Conservation (phyloP, 495 filamentous ascomycete genomes). For the Podospora comata region DNA sequence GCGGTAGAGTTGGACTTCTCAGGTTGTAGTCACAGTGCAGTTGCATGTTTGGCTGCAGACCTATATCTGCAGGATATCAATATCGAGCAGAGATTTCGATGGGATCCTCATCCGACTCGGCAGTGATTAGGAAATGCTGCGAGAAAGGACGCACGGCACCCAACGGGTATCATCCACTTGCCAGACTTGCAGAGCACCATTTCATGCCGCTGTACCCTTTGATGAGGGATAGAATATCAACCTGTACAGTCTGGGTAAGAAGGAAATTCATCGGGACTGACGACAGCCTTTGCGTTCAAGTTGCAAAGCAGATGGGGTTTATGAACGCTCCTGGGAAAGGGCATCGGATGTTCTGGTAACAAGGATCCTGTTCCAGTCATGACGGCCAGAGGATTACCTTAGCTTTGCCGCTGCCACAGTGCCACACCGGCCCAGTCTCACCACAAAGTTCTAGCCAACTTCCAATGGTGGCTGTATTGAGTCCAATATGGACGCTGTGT, state of each 20-base stretch:
- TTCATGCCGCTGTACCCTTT: too few relatives aligned
- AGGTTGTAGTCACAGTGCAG: neutral
- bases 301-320: too few relatives aligned
- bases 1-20: neutral
- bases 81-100: neutral
- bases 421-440: neutral
- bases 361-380: too few relatives aligned
- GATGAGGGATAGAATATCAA: too few relatives aligned
- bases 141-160: neutral
- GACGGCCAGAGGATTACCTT: too few relatives aligned
- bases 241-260: too few relatives aligned
- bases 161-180: neutral
- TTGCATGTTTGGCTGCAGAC: neutral
- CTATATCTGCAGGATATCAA: neutral
- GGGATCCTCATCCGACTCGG: neutral
- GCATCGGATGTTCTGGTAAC: too few relatives aligned
- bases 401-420: too few relatives aligned
- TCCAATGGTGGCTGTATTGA: neutral
- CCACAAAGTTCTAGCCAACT: neutral
- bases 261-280: too few relatives aligned
- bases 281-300: too few relatives aligned
- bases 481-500: neutral
- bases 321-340: too few relatives aligned
- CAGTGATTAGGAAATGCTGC: neutral
- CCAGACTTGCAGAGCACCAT: too few relatives aligned